Evolutionary conservation across 192 early-diverging fungal genomes (phyloP).

Genomic region (Dissophora ornata): DNA sequence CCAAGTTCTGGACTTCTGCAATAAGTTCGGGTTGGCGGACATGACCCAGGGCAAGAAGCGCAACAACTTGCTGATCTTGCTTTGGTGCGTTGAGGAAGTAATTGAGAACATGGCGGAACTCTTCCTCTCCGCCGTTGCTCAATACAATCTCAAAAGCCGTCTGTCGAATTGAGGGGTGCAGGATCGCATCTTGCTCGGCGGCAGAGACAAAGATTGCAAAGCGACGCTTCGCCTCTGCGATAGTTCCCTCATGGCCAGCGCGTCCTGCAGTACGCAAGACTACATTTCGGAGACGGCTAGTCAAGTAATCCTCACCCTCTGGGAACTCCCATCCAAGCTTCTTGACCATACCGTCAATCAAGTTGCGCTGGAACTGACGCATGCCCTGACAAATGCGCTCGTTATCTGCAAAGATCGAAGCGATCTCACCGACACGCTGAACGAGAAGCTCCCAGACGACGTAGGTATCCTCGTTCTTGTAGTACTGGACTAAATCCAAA

Average conservation of each 20-base stretch:
- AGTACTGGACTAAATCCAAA: conserved; percentile 79
- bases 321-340: conserved; percentile 84
- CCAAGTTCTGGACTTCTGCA: conserved; percentile 68
- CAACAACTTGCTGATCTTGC: conserved; percentile 75
- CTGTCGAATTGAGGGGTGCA: conserved; percentile 79
- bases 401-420: conserved; percentile 73
- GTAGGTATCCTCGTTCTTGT: conserved; percentile 82
- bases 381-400: conserved; percentile 69
- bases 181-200: conserved; percentile 68
- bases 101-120: conserved; percentile 69
- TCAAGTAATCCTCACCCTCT: conserved; percentile 78
- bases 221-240: conserved; percentile 76
- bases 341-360: conserved; percentile 79
- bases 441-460: conserved; percentile 79
- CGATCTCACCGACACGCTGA: conserved; percentile 66
- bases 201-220: conserved; percentile 74
- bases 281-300: conserved; percentile 81
- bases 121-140: conserved; percentile 67
- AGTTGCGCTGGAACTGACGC: conserved; percentile 69
- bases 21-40: conserved; percentile 69
- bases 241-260: conserved; percentile 71
- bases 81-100: conserved; percentile 69
- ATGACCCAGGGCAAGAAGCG: conserved; percentile 72
- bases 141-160: conserved; percentile 81
- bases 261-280: conserved; percentile 79